A percentile compares a stretch with the other conserved stretches of the same genome.
Evolutionary conservation across 2,329 filamentous ascomycete species (phyloP).

Genomic region (Sporothrix sp.): DNA sequence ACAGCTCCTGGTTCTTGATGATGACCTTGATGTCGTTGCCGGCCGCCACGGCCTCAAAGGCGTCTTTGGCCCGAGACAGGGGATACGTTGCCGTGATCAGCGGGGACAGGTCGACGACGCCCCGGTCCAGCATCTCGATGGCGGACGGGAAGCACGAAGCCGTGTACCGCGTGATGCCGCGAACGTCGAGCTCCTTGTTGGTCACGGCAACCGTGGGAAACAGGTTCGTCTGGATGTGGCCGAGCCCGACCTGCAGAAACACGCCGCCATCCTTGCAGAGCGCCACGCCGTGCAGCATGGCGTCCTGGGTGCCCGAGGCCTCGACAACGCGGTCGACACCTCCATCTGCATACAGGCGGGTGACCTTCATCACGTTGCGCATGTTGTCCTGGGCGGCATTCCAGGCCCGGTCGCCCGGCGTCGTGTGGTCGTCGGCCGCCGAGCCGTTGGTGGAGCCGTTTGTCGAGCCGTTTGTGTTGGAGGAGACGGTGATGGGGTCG

Average conservation of each 20-base stretch:
- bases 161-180: slow-evolving; percentile 75
- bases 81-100: slow-evolving; percentile 69
- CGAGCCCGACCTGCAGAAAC: slow-evolving; percentile 88
- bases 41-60: slow-evolving; percentile 75
- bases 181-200: slow-evolving; percentile 76
- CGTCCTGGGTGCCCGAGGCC: slow-evolving; percentile 66
- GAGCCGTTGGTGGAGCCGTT: neutral
- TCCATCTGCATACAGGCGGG: slow-evolving; percentile 41
- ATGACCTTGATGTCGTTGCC: slow-evolving; percentile 66
- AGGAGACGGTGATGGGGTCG: slow-evolving; percentile 52
- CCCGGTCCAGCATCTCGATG: slow-evolving; percentile 61
- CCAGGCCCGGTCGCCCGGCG: slow-evolving; percentile 8
- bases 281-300: slow-evolving; percentile 66
- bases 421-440: neutral
- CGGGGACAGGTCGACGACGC: slow-evolving; percentile 69
- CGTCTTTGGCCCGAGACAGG: slow-evolving; percentile 74
- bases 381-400: slow-evolving; percentile 2
- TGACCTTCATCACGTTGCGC: slow-evolving; percentile 48
- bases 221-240: slow-evolving; percentile 62
- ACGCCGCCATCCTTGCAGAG: slow-evolving; percentile 59
- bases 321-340: slow-evolving; percentile 74
- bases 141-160: slow-evolving; percentile 79
- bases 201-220: slow-evolving; percentile 90
- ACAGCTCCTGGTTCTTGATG: slow-evolving; percentile 30
- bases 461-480: slow-evolving; percentile 16